These are phyloP conservation scores for Deinandra increscens DNA, from an alignment of 129 eudicot genomes.

Conservation along the genomic window DNA sequence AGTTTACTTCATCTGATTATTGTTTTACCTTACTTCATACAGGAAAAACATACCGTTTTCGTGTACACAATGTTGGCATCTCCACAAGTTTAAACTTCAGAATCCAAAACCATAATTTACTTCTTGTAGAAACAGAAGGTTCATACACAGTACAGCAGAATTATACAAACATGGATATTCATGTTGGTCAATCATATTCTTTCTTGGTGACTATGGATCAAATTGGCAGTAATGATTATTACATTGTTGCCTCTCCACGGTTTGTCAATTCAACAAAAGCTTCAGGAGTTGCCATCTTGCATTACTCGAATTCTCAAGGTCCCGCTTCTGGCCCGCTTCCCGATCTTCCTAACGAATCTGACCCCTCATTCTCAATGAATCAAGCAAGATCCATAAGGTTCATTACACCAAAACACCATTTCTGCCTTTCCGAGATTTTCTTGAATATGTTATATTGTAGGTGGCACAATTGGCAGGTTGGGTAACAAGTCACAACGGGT, in stretches of 20 bases:
- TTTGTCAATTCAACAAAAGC: slow-evolving; percentile 66
- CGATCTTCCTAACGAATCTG: slow-evolving; percentile 74
- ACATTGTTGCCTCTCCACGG: slow-evolving; percentile 90
- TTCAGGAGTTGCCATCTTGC: slow-evolving; percentile 82
- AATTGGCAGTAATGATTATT: slow-evolving; percentile 73
- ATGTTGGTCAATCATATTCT: slow-evolving; percentile 95
- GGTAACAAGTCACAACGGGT: background rate
- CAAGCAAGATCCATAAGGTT: slow-evolving; percentile 99
- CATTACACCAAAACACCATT: slow-evolving; percentile 14
- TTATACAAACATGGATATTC: slow-evolving; percentile 95
- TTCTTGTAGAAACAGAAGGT: slow-evolving; percentile 97
- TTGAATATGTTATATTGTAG: slow-evolving; percentile 11
- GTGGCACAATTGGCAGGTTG: background rate
- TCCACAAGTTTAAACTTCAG: slow-evolving; percentile 92
- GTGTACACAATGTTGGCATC: slow-evolving; percentile 86
- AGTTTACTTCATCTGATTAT: background rate
- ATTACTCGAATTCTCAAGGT: slow-evolving; percentile 83
- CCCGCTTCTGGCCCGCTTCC: slow-evolving; percentile 98
- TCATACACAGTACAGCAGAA: slow-evolving; percentile 93
- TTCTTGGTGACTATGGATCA: slow-evolving; percentile 97
- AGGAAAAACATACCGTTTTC: slow-evolving; percentile 92
- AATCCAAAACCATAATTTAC: slow-evolving; percentile 85
- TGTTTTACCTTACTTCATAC: slow-evolving; percentile 27
- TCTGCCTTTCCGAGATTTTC: slow-evolving; percentile 29
- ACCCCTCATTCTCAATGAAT: slow-evolving; percentile 76